phyloP scores from a whole-genome alignment of 805 yeast species.

The Pichia cabralensis region DNA sequence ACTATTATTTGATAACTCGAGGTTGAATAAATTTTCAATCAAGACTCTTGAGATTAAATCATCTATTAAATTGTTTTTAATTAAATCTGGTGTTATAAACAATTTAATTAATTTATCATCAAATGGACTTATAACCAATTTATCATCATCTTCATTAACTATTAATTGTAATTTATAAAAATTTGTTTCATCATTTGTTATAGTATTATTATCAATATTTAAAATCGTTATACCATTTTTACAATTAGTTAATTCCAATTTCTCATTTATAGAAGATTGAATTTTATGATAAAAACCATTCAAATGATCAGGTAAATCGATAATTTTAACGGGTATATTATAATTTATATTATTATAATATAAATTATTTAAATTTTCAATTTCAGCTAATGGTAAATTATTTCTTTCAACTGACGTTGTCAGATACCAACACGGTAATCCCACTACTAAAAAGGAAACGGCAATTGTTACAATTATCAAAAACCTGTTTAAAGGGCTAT shows the following conservation, averaged over 20 bases:
- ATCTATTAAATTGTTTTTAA: conserved; percentile 23
- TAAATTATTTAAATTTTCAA: conserved; percentile 20
- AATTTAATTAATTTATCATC: conserved; percentile 27
- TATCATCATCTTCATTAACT: conserved; percentile 17
- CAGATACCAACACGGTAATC: conserved; percentile 47
- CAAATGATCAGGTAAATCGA: conserved; percentile 27
- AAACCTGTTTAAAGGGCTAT: no score
- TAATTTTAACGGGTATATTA: conserved; percentile 32
- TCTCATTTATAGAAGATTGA: conserved; percentile 29
- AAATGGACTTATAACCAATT: conserved; percentile 29
- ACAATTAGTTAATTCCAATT: conserved; percentile 17
- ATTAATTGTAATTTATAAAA: conserved; percentile 18
- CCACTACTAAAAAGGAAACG: conserved; percentile 33
- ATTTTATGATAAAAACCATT: conserved; percentile 24
- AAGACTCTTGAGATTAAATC: conserved; percentile 29
- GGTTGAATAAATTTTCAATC: conserved; percentile 29
- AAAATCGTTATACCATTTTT: conserved; percentile 26
- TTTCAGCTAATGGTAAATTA: conserved; percentile 38
- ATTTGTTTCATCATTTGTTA: not conserved
- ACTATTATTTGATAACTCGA: conserved; percentile 12
- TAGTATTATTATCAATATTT: not conserved
- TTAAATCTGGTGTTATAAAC: conserved; percentile 20
- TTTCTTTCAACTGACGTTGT: conserved; percentile 62
- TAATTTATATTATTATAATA: conserved; percentile 22
- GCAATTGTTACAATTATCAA: no score